phyloP scores from a whole-genome alignment of 805 yeast species.

The Kuraishia borneana region DNA sequence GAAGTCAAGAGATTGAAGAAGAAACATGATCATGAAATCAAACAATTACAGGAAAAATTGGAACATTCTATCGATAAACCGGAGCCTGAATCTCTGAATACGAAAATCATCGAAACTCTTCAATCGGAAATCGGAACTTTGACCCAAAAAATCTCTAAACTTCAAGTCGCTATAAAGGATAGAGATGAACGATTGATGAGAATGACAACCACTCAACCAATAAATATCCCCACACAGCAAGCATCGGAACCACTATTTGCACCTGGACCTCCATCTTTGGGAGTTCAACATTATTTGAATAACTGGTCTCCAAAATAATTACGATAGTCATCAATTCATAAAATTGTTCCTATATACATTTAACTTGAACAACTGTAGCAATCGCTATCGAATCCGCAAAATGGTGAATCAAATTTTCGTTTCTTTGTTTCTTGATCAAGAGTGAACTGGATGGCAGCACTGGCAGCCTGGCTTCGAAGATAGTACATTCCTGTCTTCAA shows the following conservation, averaged over 20 bases:
- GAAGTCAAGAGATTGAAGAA: too few relatives aligned
- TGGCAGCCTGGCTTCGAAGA: conserved; percentile 93
- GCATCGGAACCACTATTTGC: neutral
- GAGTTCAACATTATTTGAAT: neutral
- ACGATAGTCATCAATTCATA: too few relatives aligned
- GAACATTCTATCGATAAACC: too few relatives aligned
- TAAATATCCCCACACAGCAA: conserved; percentile 9
- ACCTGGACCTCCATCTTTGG: neutral
- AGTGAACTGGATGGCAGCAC: conserved; percentile 92
- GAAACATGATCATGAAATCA: too few relatives aligned
- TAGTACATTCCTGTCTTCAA: conserved; percentile 98
- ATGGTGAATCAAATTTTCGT: neutral
- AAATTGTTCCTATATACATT: too few relatives aligned
- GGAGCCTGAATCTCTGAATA: too few relatives aligned
- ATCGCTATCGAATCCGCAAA: neutral
- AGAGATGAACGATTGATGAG: conserved; percentile 9
- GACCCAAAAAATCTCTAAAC: conserved; percentile 1
- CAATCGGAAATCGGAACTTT: conserved; percentile 6
- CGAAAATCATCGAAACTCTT: too few relatives aligned
- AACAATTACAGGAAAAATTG: too few relatives aligned
- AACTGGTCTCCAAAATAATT: too few relatives aligned
- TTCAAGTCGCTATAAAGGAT: conserved; percentile 6
- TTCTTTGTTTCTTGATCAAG: conserved; percentile 21
- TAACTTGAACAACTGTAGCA: neutral
- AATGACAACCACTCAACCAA: conserved; percentile 12